Base-by-base conservation (phyloP, 2,329 filamentous ascomycete species). In the Scytalidium sp. region DNA sequence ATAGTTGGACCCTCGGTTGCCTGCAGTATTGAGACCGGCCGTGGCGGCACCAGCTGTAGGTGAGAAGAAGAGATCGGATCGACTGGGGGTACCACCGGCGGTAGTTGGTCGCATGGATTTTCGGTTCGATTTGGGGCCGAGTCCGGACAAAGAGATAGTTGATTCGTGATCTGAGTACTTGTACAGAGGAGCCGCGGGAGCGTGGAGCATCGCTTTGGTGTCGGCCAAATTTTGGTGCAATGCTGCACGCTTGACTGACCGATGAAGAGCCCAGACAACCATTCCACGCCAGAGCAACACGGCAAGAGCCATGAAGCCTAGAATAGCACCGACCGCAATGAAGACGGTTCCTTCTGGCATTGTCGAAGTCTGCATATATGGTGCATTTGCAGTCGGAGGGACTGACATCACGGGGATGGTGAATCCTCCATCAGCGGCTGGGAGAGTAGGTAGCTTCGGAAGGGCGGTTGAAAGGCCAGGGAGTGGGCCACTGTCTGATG, bases 321-420 rank as follows among this genome's bases (percentile, higher is more conserved):
- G 80, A 22, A 90, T 86, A 21, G 91, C 88, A 42, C 94, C 94
- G 1, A 97, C 94, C 19, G 85, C 87, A 61, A 99, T 99, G 73
- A 99, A 99, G 51, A 99, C 87, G 3, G 93, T 97, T 48, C 94
- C 94, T 63, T 97, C 88, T 2, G 94, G 94, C 10, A 92, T 76
- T 47, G 72, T 85, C 1, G 91, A 95, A 62, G 86, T 84, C 64
- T 92, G 86, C 90, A 97, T 96, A 66, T 90, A 99, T 15, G 93
- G 91, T 4, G 94, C 94, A 63, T 87, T 82, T 36, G 81, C 78
- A 3, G 89, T 96, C 21, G 91, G 88, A 7, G 94, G 94, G 2
- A 97, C 85, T 21, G 83, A 80, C 3, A 90, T 77, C 1, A 87
- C 72, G 4, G 92, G 88, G 56, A 87, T 88, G 19, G 81, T 80